Percentiles rank a stretch among this genome's conserved stretches.
Conservation (phyloP, 768 basidiomycete genomes). For the Tephrocybe sp. region DNA sequence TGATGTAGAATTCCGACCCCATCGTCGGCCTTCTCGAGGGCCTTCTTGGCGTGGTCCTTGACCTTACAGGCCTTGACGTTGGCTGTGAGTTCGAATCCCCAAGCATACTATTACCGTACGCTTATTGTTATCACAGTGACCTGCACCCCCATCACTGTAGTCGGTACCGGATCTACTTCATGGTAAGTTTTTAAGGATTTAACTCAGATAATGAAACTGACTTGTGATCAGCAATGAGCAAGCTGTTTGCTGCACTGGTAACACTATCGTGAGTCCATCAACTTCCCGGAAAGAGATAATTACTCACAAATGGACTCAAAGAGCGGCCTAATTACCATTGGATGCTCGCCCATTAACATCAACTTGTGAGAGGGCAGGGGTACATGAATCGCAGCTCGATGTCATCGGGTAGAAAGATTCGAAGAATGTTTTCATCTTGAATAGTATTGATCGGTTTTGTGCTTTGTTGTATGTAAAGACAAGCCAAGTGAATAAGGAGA, state of each 20-base stretch:
- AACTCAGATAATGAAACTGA: not conserved
- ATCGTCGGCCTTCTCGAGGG: slow-evolving; percentile 4
- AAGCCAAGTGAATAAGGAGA: no score
- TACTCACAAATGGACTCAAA: slow-evolving; percentile 1
- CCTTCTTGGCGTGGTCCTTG: slow-evolving; percentile 11
- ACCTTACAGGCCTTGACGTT: slow-evolving; percentile 3
- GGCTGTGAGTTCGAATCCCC: slow-evolving; percentile 12
- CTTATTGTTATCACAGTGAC: slow-evolving; percentile 6
- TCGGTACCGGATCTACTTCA: slow-evolving; percentile 2
- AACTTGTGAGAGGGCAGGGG: not conserved
- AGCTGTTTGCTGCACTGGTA: slow-evolving; percentile 18
- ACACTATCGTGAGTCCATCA: slow-evolving; percentile 16
- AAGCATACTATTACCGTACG: not conserved
- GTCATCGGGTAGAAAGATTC: not conserved
- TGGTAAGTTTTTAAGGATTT: not conserved
- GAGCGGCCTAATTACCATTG: slow-evolving; percentile 15
- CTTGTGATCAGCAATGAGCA: slow-evolving; percentile 8
- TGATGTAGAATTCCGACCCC: slow-evolving; percentile 1
- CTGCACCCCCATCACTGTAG: slow-evolving; percentile 13
- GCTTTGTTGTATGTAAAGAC: no score
- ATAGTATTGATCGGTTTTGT: no score
- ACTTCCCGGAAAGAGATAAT: not conserved
- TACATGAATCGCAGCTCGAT: not conserved
- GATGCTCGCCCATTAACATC: slow-evolving; percentile 18
- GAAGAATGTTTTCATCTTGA: no score